Conservation (phyloP, 148 eudicot species). For the Cornus suecica region DNA sequence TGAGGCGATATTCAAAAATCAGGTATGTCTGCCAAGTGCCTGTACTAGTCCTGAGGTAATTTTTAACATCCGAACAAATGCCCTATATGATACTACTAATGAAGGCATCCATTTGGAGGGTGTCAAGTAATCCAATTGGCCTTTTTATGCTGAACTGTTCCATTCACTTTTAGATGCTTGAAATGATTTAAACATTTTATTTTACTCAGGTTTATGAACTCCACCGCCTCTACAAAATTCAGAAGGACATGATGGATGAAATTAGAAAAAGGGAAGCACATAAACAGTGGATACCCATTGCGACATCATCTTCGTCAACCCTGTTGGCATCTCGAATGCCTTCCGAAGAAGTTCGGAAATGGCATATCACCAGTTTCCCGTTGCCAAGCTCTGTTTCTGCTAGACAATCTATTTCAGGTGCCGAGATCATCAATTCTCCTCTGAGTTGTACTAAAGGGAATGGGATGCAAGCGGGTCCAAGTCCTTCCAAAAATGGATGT, state of each 20-base stretch:
- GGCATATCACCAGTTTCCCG: constrained; percentile 46
- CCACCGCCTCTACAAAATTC: constrained; percentile 84
- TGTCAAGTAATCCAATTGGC: background rate
- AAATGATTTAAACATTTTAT: background rate
- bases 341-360: constrained; percentile 44
- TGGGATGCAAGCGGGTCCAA: constrained; percentile 26
- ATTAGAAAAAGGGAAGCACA: constrained; percentile 48
- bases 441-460: constrained; percentile 46
- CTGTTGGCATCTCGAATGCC: constrained; percentile 50
- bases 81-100: background rate
- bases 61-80: background rate
- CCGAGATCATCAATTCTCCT: constrained; percentile 39
- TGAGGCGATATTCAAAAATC: constrained; percentile 69
- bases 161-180: background rate
- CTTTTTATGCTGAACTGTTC: background rate
- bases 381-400: constrained; percentile 29
- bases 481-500: constrained; percentile 36
- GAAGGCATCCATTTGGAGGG: background rate
- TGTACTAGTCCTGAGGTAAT: background rate
- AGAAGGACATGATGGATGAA: constrained; percentile 87
- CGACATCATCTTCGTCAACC: constrained; percentile 75
- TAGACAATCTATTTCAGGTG: constrained; percentile 35
- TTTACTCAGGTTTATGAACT: constrained; percentile 69
- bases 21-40: constrained; percentile 39
- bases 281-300: constrained; percentile 38